These are phyloP conservation scores for Paspalum vaginatum DNA, from an alignment of 176 grass and related monocot genomes.

Conservation along the genomic window DNA sequence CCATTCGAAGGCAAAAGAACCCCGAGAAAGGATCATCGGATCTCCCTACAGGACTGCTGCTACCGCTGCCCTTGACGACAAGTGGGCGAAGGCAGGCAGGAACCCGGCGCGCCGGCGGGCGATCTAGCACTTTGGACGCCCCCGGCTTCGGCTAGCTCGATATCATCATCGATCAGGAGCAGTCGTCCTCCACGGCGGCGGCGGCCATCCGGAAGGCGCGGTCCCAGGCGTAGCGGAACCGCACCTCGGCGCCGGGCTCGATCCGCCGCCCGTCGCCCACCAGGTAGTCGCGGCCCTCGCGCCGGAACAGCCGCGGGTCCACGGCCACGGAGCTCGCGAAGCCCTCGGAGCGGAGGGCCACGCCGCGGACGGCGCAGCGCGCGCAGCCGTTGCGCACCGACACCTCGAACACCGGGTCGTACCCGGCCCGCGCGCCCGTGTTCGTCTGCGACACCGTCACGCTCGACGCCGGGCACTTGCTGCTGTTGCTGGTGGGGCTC, in stretches of 20 bases:
- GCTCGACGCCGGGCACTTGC: slow-evolving; percentile 49
- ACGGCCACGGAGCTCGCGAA: slow-evolving; percentile 69
- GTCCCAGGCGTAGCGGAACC: slow-evolving; percentile 77
- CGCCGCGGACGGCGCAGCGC: slow-evolving; percentile 40
- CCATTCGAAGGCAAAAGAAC: no score
- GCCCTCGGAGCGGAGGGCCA: slow-evolving; percentile 58
- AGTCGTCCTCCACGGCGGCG: slow-evolving; percentile 50
- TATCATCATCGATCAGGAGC: slow-evolving; percentile 21
- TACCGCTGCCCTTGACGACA: no score
- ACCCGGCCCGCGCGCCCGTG: slow-evolving; percentile 44
- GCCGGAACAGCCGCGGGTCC: slow-evolving; percentile 64
- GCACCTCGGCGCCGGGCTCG: slow-evolving; percentile 24
- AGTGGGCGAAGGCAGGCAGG: no score
- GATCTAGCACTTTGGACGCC: neutral
- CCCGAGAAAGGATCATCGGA: no score
- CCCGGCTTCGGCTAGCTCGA: no score
- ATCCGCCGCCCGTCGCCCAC: slow-evolving; percentile 56
- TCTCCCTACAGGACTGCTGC: no score
- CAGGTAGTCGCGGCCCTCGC: slow-evolving; percentile 48
- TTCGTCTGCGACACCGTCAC: slow-evolving; percentile 57
- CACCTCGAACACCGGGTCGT: slow-evolving; percentile 74
- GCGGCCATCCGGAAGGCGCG: slow-evolving; percentile 65
- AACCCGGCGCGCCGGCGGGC: no score
- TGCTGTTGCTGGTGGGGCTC: neutral
- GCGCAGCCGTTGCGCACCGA: slow-evolving; percentile 59